A percentile compares a stretch with the other conserved stretches of the same genome.
phyloP scores from a whole-genome alignment of 441 rosid species.

The Codiaeum variegatum region DNA sequence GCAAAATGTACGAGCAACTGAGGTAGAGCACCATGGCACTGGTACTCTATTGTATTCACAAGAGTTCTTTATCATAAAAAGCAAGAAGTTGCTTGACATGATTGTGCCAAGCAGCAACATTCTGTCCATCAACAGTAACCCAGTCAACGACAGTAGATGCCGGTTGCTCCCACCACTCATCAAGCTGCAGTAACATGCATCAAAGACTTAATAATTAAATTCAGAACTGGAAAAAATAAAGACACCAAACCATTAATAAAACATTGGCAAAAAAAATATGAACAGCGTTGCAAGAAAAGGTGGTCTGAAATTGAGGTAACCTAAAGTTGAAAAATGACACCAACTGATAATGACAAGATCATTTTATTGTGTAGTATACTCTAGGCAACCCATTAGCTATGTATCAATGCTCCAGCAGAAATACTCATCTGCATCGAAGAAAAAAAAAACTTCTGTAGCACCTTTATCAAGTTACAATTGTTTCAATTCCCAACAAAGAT shows the following conservation, averaged over 20 bases:
- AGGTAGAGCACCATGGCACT: conserved; percentile 3
- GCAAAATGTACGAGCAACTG: conserved; percentile 7
- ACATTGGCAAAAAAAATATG: neutral
- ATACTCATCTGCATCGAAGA: too few species aligned
- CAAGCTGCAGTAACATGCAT: conserved; percentile 49
- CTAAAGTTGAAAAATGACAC: neutral
- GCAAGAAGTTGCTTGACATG: conserved; percentile 90
- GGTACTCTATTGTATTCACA: conserved; percentile 25
- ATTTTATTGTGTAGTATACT: too few species aligned
- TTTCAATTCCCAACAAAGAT: too few species aligned
- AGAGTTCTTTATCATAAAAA: conserved; percentile 67
- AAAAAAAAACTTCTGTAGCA: too few species aligned
- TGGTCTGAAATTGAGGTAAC: neutral
- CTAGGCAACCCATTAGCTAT: too few species aligned
- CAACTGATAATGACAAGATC: too few species aligned
- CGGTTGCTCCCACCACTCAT: conserved; percentile 98
- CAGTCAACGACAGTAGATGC: conserved; percentile 87
- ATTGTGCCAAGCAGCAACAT: conserved; percentile 79
- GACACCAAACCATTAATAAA: neutral
- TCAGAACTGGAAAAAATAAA: neutral
- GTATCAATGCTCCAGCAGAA: too few species aligned
- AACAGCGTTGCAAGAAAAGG: neutral
- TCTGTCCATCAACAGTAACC: conserved; percentile 81
- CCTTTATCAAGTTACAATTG: too few species aligned
- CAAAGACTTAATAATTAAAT: conserved; percentile 1